phyloP scores from a whole-genome alignment of 805 yeast genomes.

The Ogataea pignaliae region DNA sequence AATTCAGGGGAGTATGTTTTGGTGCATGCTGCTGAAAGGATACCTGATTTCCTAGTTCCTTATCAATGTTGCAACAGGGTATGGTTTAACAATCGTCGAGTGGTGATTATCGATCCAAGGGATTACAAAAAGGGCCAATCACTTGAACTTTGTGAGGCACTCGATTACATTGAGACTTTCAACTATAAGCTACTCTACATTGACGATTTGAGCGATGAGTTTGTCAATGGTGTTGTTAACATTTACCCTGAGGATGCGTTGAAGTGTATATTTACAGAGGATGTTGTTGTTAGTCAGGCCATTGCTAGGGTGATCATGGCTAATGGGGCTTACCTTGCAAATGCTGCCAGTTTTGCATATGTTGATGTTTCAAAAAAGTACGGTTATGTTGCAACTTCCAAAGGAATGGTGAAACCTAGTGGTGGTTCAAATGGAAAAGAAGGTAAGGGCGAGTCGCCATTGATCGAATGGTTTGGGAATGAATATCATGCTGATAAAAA shows the following conservation, averaged over 20 bases:
- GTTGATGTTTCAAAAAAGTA: neutral
- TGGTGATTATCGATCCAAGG: constrained; percentile 36
- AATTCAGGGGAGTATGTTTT: constrained; percentile 54
- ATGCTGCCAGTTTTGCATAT: constrained; percentile 11
- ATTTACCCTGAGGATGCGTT: constrained; percentile 30
- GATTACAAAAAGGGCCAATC: constrained; percentile 31
- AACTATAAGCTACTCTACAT: constrained; percentile 28
- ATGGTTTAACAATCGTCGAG: constrained; percentile 44
- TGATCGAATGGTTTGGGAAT: no score
- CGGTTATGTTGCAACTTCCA: no score
- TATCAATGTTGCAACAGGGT: constrained; percentile 44
- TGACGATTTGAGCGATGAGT: constrained; percentile 13
- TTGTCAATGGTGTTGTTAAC: constrained; percentile 18
- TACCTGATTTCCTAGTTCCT: constrained; percentile 46
- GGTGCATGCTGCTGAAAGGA: constrained; percentile 41
- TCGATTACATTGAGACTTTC: constrained; percentile 35
- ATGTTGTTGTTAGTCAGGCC: constrained; percentile 12
- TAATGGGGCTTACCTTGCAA: constrained; percentile 9
- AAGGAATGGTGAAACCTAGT: no score
- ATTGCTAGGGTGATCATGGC: constrained; percentile 9
- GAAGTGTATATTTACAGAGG: constrained; percentile 19
- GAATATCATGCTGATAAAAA: no score
- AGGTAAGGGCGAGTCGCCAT: no score
- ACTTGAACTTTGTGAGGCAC: constrained; percentile 35
- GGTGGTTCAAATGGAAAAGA: no score